Evolutionary conservation across 345 rosid species (phyloP).

Genomic region (Eutrema heterophyllum): DNA sequence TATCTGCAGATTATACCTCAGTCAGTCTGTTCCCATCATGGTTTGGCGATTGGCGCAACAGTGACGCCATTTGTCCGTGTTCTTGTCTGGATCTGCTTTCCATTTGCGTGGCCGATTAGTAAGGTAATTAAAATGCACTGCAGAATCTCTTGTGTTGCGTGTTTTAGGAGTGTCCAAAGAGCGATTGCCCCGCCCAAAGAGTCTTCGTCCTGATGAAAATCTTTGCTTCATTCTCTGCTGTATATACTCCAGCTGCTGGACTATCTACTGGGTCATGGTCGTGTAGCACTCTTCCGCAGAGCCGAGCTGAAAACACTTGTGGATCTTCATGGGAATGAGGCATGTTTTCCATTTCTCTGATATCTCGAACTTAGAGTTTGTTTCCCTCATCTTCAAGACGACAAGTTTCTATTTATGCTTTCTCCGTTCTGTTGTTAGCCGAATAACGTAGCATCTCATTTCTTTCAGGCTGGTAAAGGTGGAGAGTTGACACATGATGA

Average conservation of each 20-base stretch:
- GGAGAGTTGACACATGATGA: no score
- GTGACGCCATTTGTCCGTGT: slow-evolving; percentile 69
- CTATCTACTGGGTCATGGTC: no score
- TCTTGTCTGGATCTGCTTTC: slow-evolving; percentile 80
- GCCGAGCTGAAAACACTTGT: slow-evolving; percentile 41
- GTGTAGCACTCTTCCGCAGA: no score
- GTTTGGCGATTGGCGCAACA: slow-evolving; percentile 78
- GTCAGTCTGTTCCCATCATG: slow-evolving; percentile 80
- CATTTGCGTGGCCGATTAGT: slow-evolving; percentile 89
- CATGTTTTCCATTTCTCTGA: slow-evolving; percentile 22
- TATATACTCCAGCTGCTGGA: no score
- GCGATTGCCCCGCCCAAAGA: no score
- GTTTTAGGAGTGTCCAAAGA: neutral
- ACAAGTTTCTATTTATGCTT: no score
- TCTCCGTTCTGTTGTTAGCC: no score
- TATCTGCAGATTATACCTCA: slow-evolving; percentile 75
- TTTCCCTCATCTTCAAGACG: no score
- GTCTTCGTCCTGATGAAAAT: no score
- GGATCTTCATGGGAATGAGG: slow-evolving; percentile 92
- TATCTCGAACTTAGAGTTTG: neutral
- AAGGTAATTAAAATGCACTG: slow-evolving; percentile 41
- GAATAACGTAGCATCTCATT: no score
- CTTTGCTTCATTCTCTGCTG: neutral
- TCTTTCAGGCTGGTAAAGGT: no score
- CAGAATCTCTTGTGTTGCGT: neutral